Evolutionary conservation across 495 filamentous ascomycete species (phyloP).

Genomic region (Aspergillus biplanus): DNA sequence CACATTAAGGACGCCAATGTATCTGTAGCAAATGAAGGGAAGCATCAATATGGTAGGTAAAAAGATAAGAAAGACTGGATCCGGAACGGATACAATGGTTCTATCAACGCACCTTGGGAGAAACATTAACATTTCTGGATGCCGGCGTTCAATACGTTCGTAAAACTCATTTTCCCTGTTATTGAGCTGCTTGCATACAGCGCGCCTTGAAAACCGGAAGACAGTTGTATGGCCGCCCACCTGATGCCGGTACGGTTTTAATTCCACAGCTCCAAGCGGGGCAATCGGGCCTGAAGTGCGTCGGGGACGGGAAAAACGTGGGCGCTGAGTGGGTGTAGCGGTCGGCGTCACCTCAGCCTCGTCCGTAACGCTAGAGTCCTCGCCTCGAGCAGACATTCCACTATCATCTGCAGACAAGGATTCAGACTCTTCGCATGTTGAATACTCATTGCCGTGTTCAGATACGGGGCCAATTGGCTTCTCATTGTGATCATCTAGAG

Average conservation of each 20-base stretch:
- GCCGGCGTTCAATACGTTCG: constrained; percentile 86
- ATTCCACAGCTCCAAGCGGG: constrained; percentile 87
- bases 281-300: constrained; percentile 43
- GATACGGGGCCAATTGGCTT: constrained; percentile 40
- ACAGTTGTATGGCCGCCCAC: constrained; percentile 96
- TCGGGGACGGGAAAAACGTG: constrained; percentile 37
- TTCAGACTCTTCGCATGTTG: constrained; percentile 62
- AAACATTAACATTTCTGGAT: constrained; percentile 88
- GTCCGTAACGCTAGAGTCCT: constrained; percentile 57
- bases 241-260: constrained; percentile 96
- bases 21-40: constrained; percentile 53
- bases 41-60: background rate
- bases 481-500: constrained; percentile 38
- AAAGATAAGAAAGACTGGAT: background rate
- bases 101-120: constrained; percentile 76
- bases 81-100: background rate
- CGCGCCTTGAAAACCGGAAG: constrained; percentile 91
- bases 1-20: constrained; percentile 96
- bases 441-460: constrained; percentile 45
- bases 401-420: constrained; percentile 59
- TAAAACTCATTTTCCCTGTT: constrained; percentile 98
- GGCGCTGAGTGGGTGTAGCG: constrained; percentile 53
- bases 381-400: constrained; percentile 48
- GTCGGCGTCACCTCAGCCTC: constrained; percentile 65
- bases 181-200: constrained; percentile 97